Conservation (phyloP, 2,329 filamentous ascomycete genomes). For the Metarhizium rileyi region DNA sequence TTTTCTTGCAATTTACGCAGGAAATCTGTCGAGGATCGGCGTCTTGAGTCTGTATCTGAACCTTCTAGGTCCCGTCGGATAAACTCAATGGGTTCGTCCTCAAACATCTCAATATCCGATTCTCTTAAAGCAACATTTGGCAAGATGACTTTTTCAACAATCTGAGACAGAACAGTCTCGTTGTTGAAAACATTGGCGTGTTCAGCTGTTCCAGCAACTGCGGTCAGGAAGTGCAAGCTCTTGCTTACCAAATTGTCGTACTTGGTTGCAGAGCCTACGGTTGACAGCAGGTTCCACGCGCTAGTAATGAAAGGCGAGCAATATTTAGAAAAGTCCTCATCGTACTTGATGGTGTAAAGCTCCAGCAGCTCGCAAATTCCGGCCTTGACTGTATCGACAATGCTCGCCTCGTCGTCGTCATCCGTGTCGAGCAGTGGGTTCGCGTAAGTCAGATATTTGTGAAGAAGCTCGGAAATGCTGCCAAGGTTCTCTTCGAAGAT, state of each 20-base stretch:
- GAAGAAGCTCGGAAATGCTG: conserved; percentile 66
- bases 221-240: conserved; percentile 87
- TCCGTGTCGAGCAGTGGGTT: conserved; percentile 75
- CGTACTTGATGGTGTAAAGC: conserved; percentile 88
- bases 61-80: conserved; percentile 92
- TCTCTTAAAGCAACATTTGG: conserved; percentile 88
- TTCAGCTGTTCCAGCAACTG: conserved; percentile 66
- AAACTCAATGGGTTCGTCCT: conserved; percentile 98
- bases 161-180: conserved; percentile 66
- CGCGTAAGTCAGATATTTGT: conserved; percentile 88
- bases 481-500: conserved; percentile 84
- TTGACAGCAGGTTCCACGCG: conserved; percentile 85
- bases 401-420: conserved; percentile 81
- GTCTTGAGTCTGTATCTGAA: conserved; percentile 87
- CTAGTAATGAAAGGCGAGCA: conserved; percentile 78
- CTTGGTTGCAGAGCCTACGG: conserved; percentile 77
- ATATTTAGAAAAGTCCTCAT: conserved; percentile 80
- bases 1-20: conserved; percentile 79
- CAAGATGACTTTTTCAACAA: conserved; percentile 91
- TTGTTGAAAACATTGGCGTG: conserved; percentile 83
- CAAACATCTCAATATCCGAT: conserved; percentile 90
- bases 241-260: conserved; percentile 93
- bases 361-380: conserved; percentile 88
- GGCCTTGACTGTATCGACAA: conserved; percentile 78
- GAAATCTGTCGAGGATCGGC: conserved; percentile 91